Base-by-base conservation (phyloP, 768 basidiomycete genomes). In the Hemileccinum impolitum region DNA sequence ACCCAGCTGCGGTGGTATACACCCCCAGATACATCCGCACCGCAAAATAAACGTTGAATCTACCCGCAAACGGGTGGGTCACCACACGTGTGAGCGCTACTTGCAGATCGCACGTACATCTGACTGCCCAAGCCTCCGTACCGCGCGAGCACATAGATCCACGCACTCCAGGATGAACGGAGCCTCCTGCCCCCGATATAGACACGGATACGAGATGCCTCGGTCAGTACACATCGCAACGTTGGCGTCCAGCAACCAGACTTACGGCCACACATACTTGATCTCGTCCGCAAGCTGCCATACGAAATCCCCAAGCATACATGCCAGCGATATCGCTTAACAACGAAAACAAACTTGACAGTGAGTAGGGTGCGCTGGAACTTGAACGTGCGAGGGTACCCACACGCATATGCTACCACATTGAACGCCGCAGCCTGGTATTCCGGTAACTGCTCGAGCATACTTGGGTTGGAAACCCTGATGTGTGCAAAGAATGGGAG, bases 31-130 rank as follows among this genome's bases (percentile, higher is more conserved):
- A 46, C 54, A 64, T 62, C 12, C 60, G 51, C 17, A 39, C 13
- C 0, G 52, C 35, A 39, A 64, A 57, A 35, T 53, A 61, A 3
- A 64, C 40, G 23, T 59, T 64, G n/a, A 57, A 64, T 15, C 60
- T 64, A 26, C 8, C 7, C n/a, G 8, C 14, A 8, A 18, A 7
- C 23, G 15, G 4, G 4, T 12, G 30, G n/a, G 13, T 15, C 39
- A 23, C 21, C 5, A 25, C n/a, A n/a, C n/a, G n/a, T n/a, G n/a
- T n/a, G n/a, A n/a, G n/a, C n/a, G n/a, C n/a, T n/a, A n/a, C n/a
- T n/a, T n/a, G n/a, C n/a, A n/a, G 13, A 44, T 9, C 14, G 19
- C 11, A 18, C 62, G 23, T 13, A 64, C 62, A 55, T 50, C 35
- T 62, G 60, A 34, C 55, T 46, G 2, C 37, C 38, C 19, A 64